phyloP scores from a whole-genome alignment of 257 asterid genomes.

The Misopates orontium region DNA sequence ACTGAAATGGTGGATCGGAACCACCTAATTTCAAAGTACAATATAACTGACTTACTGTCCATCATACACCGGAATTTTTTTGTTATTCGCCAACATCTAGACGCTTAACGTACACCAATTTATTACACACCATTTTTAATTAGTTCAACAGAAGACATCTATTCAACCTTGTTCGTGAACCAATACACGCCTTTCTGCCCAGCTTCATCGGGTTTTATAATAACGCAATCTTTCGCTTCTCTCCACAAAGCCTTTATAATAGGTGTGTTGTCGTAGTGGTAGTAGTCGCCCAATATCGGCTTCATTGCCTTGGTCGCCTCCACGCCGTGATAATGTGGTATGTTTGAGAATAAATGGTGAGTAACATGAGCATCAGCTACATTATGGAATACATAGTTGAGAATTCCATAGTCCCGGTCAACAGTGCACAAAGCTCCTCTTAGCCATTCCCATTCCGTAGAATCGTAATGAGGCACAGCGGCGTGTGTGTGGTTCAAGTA shows the following conservation, averaged over 20 bases:
- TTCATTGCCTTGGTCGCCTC: slow-evolving; percentile 17
- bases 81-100: no score
- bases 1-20: no score
- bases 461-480: slow-evolving; percentile 24
- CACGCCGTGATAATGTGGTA: slow-evolving; percentile 15
- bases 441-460: slow-evolving; percentile 20
- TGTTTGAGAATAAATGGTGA: slow-evolving; percentile 16
- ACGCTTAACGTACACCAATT: background rate
- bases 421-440: slow-evolving; percentile 17
- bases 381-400: slow-evolving; percentile 17
- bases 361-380: slow-evolving; percentile 19
- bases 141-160: background rate
- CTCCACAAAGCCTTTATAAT: slow-evolving; percentile 22
- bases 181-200: slow-evolving; percentile 15
- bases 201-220: slow-evolving; percentile 1
- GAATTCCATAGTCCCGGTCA: slow-evolving; percentile 15
- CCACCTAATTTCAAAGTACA: no score
- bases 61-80: no score
- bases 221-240: slow-evolving; percentile 13
- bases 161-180: slow-evolving; percentile 8
- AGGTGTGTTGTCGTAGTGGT: slow-evolving; percentile 10
- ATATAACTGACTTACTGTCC: no score
- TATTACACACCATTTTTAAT: background rate
- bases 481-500: slow-evolving; percentile 18
- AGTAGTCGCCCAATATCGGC: slow-evolving; percentile 16